phyloP scores from a whole-genome alignment of 2,329 filamentous ascomycete genomes.

The Aspergillus pseudonomiae region DNA sequence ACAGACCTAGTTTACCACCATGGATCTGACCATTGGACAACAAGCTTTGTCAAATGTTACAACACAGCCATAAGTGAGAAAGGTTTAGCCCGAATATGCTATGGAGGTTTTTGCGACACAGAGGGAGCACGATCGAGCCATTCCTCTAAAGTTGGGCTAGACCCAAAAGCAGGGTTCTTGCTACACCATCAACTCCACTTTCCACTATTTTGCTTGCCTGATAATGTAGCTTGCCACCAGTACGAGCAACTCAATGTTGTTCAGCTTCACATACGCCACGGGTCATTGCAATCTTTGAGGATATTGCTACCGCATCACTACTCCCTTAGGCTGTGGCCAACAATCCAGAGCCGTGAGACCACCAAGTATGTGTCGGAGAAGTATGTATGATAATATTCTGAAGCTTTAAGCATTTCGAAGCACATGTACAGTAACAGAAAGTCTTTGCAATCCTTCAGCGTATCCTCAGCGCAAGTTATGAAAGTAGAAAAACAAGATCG shows the following conservation, averaged over 20 bases:
- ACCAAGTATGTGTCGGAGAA: not conserved
- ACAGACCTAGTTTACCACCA: not conserved
- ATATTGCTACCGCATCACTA: not conserved
- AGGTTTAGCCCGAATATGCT: not conserved
- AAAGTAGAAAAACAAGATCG: slow-evolving; percentile 7
- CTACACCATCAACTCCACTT: not conserved
- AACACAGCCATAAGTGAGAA: not conserved
- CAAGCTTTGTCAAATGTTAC: not conserved
- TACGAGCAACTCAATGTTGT: not conserved
- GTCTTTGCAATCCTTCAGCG: not conserved
- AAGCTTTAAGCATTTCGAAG: not conserved
- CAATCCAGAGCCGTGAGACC: not conserved
- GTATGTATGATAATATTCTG: not conserved
- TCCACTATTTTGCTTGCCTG: not conserved
- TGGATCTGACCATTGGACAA: not conserved
- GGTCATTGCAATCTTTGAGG: not conserved
- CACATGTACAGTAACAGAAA: not conserved
- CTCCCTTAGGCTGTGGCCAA: not conserved
- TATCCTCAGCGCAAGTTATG: not conserved
- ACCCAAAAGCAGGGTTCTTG: not conserved
- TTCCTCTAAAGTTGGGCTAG: not conserved
- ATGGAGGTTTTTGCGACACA: not conserved
- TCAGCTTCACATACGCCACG: not conserved
- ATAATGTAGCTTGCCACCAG: not conserved
- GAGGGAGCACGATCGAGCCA: not conserved